A percentile compares a stretch with the other conserved stretches of the same genome.
Evolutionary conservation across 257 asterid genomes (phyloP).

Genomic region (Anisodus tanguticus): DNA sequence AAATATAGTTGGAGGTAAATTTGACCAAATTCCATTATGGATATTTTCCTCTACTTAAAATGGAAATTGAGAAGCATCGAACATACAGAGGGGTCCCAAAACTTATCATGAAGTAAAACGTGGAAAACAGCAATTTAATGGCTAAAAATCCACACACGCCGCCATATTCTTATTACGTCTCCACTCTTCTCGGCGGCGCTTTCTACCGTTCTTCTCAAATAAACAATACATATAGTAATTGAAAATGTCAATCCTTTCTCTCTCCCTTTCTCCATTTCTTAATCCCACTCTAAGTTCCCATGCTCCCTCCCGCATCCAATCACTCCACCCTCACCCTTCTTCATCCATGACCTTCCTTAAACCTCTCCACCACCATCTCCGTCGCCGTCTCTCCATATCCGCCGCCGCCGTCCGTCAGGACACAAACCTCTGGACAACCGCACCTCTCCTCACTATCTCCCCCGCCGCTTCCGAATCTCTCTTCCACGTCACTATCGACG

Average conservation of each 20-base stretch:
- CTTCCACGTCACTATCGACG: constrained; percentile 73
- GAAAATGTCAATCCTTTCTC: constrained; percentile 50
- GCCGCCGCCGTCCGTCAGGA: constrained; percentile 60
- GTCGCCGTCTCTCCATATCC: constrained; percentile 37
- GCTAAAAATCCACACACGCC: constrained; percentile 24
- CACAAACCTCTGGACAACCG: constrained; percentile 58
- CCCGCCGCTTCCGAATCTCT: constrained; percentile 81
- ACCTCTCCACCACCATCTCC: constrained; percentile 49
- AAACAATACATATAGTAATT: too few relatives aligned
- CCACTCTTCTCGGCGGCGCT: constrained; percentile 57
- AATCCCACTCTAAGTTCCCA: constrained; percentile 44
- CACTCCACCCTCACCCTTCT: not conserved
- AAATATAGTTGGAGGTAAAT: too few relatives aligned
- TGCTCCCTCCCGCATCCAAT: constrained; percentile 53
- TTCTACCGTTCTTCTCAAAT: constrained; percentile 39
- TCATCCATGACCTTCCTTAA: constrained; percentile 62
- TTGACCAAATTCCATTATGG: too few relatives aligned
- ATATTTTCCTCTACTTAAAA: not conserved
- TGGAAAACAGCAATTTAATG: constrained; percentile 26
- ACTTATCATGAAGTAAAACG: constrained; percentile 45
- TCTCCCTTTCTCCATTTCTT: constrained; percentile 34
- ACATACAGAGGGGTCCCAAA: not conserved
- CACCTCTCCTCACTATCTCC: constrained; percentile 55
- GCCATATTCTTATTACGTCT: not conserved
- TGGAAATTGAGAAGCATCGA: not conserved